Conservation (phyloP, 2,329 filamentous ascomycete genomes). For the Coleophoma cylindrospora region DNA sequence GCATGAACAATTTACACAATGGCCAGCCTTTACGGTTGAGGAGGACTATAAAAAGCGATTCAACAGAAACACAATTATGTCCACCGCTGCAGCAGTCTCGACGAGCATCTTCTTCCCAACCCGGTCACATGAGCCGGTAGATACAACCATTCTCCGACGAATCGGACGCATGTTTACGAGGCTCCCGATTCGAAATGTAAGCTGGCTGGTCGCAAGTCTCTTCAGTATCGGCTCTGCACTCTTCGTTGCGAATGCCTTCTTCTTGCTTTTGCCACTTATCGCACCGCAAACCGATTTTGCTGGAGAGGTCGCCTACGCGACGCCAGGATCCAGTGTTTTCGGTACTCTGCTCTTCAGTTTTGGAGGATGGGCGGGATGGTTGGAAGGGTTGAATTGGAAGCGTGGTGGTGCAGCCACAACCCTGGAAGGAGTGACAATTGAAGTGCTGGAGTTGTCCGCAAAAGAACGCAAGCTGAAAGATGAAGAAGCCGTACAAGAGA, state of each 20-base stretch:
- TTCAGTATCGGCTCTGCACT: conserved; percentile 14
- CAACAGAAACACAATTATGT: background rate
- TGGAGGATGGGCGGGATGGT: conserved; percentile 11
- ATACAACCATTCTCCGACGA: conserved; percentile 1
- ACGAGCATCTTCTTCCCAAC: conserved; percentile 5
- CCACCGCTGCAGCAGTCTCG: background rate
- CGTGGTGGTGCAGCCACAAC: conserved; percentile 6
- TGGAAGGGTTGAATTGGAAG: conserved; percentile 16
- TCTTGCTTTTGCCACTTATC: conserved; percentile 11
- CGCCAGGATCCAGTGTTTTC: conserved; percentile 8
- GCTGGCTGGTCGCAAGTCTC: conserved; percentile 11
- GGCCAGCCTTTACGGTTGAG: conserved; percentile 11
- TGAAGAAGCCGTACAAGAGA: background rate
- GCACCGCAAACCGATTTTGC: conserved; percentile 9
- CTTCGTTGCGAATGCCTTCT: conserved; percentile 18
- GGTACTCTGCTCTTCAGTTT: conserved; percentile 13
- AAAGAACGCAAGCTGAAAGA: background rate
- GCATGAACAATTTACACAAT: conserved; percentile 3
- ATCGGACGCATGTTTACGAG: conserved; percentile 11
- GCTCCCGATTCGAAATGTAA: conserved; percentile 14
- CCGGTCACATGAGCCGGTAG: conserved; percentile 2
- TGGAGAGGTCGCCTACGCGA: conserved; percentile 9
- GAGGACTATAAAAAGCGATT: conserved; percentile 3
- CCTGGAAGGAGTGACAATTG: conserved; percentile 6
- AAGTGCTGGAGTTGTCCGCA: conserved; percentile 2